Evolutionary conservation across 1,139 yeast genomes (phyloP).

Genomic region (Arxiozyma slooffiae): DNA sequence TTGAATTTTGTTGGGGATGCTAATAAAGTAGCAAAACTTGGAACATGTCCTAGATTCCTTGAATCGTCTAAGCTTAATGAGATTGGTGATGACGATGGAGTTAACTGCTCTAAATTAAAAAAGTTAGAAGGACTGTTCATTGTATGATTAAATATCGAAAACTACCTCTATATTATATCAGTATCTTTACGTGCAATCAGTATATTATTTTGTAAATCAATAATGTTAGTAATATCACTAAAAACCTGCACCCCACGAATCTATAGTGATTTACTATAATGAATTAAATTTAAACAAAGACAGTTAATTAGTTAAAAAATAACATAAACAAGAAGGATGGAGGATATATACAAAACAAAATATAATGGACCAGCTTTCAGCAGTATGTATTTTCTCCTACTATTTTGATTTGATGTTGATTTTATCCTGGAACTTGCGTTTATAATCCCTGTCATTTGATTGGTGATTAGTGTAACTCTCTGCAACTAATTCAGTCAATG

Average conservation of each 20-base stretch:
- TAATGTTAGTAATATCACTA: no score
- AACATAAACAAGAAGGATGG: neutral
- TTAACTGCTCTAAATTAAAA: slow-evolving; percentile 3
- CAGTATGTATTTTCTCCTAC: no score
- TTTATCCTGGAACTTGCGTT: no score
- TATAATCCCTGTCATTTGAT: neutral
- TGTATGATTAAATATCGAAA: neutral
- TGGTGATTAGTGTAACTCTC: no score
- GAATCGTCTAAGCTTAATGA: slow-evolving; percentile 22
- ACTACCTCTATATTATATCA: neutral
- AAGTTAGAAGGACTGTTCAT: slow-evolving; percentile 4
- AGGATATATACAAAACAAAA: no score
- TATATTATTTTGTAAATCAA: no score
- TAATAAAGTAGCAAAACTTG: slow-evolving; percentile 13
- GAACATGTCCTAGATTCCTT: slow-evolving; percentile 2
- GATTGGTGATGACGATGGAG: slow-evolving; percentile 5
- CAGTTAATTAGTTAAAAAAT: no score
- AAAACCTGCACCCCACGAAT: neutral
- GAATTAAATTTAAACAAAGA: neutral
- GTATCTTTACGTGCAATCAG: neutral
- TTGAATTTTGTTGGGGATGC: slow-evolving; percentile 23
- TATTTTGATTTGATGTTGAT: neutral
- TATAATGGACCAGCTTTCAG: neutral
- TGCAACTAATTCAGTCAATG: no score
- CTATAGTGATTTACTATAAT: neutral